phyloP scores from a whole-genome alignment of 345 rosid species.

The Salix koriyanagi region DNA sequence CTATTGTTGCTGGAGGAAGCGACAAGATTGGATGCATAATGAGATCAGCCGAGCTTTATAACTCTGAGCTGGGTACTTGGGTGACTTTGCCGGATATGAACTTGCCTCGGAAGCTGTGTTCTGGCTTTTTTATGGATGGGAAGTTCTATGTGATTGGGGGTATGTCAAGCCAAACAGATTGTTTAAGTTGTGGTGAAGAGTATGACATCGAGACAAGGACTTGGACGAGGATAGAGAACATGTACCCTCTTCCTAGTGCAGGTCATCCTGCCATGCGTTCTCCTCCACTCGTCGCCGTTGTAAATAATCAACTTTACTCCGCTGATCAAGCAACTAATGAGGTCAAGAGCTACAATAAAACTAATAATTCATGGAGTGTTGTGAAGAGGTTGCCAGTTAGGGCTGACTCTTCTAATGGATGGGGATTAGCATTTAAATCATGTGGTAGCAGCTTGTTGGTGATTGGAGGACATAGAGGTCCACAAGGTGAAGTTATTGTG shows the following conservation, averaged over 20 bases:
- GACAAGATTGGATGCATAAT: conserved; percentile 55
- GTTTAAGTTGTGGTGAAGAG: conserved; percentile 69
- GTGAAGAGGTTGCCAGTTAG: conserved; percentile 72
- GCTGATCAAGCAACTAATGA: conserved; percentile 64
- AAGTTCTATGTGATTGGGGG: conserved; percentile 79
- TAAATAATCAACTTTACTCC: conserved; percentile 63
- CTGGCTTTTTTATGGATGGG: conserved; percentile 80
- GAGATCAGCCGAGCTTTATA: conserved; percentile 65
- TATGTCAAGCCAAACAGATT: conserved; percentile 56
- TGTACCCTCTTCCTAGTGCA: conserved; percentile 76
- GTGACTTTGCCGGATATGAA: conserved; percentile 64
- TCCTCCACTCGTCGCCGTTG: conserved; percentile 79
- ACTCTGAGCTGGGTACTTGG: conserved; percentile 62
- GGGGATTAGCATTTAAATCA: conserved; percentile 90
- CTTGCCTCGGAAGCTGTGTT: conserved; percentile 65
- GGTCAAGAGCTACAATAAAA: conserved; percentile 73
- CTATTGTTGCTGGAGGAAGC: conserved; percentile 71
- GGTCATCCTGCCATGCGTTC: conserved; percentile 62
- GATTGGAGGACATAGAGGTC: conserved; percentile 68
- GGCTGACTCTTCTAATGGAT: conserved; percentile 73
- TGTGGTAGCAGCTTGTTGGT: conserved; percentile 60
- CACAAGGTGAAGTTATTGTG: conserved; percentile 62
- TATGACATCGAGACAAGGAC: conserved; percentile 54
- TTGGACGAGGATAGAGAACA: conserved; percentile 65
- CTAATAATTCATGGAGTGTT: conserved; percentile 59